Evolutionary conservation across 768 basidiomycete species (phyloP), one percentile per base, ranked within the genome.

Genomic region (Podaxis sp.): DNA sequence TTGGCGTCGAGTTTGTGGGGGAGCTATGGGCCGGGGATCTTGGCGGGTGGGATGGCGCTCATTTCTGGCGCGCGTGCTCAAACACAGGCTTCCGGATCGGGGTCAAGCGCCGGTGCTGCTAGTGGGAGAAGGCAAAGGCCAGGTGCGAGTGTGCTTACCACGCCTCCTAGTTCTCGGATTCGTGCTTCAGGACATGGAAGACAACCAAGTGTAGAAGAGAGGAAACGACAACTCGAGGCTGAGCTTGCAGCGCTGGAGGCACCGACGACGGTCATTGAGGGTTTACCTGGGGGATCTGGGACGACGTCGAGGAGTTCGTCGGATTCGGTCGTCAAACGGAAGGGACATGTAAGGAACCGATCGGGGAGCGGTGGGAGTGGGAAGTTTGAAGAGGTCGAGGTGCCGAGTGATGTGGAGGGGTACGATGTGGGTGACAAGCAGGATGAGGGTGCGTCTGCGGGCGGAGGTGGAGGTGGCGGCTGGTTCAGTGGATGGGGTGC

Each of bases 1-100:
- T 77, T 93, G 20, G 82, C 82, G 2, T 83, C 80, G 22, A 84
- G 84, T 0, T 76, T 95, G 15, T 94, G 92, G 92, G 79, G 80
- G n/a, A 83, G 86, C 1, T 94, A 91, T 65, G 93, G 91, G 1
- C 92, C 93, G 0, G 71, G 81, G 2, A 80, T 93, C 48, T 67
- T 93, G 12, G 89, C 89, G 2, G 82, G 84, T 1, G 89, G 91
- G 20, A 81, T 89, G 0, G 83, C 84, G 2, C 71, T 92, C 3
- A 73, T 93, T 49, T 30, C 37, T 13, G 26, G n/a, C 28, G 44
- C 30, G 6, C 44, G 22, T 30, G 28, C 40, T 3, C 26, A 26
- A 33, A 8, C 33, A 2, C 33, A 33, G 33, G 8, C 33, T 33
- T 33, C 33, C 1, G 8, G 8, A 33, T 33, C 33, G 10, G 33